Conservation (phyloP, 192 early-diverging fungal genomes). For the Coemansia furcata region DNA sequence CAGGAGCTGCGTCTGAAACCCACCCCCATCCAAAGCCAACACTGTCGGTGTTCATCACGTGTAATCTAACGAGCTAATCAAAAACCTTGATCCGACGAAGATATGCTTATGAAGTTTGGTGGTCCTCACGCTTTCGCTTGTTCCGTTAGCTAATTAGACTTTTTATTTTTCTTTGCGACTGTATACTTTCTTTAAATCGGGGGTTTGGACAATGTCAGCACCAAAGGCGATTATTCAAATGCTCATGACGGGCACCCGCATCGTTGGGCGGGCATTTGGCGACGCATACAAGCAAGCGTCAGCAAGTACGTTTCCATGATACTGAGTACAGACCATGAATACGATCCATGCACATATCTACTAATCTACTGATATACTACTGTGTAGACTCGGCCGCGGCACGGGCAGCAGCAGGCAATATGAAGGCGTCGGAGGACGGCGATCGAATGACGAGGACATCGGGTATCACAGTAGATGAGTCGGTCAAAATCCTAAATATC, state of each 20-base stretch:
- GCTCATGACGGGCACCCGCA: conserved; percentile 71
- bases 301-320: conserved; percentile 61
- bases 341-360: background rate
- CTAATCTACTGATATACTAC: background rate
- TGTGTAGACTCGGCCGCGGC: conserved; percentile 64
- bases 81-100: background rate
- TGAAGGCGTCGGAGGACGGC: conserved; percentile 52
- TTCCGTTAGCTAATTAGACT: no score
- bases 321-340: no score
- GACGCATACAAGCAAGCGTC: conserved; percentile 91
- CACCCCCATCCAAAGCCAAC: no score
- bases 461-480: conserved; percentile 88
- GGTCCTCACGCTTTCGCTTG: background rate
- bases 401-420: conserved; percentile 66
- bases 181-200: background rate
- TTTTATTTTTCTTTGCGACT: background rate
- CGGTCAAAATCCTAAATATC: conserved; percentile 86
- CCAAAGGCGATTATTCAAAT: conserved; percentile 73
- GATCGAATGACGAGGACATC: conserved; percentile 74
- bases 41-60: no score
- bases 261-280: conserved; percentile 87
- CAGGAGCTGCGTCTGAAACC: no score
- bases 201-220: conserved; percentile 53
- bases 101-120: background rate
- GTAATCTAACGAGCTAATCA: no score